These are phyloP conservation scores for Sicyos baderoa DNA, from an alignment of 306 rosid genomes.

Conservation along the genomic window DNA sequence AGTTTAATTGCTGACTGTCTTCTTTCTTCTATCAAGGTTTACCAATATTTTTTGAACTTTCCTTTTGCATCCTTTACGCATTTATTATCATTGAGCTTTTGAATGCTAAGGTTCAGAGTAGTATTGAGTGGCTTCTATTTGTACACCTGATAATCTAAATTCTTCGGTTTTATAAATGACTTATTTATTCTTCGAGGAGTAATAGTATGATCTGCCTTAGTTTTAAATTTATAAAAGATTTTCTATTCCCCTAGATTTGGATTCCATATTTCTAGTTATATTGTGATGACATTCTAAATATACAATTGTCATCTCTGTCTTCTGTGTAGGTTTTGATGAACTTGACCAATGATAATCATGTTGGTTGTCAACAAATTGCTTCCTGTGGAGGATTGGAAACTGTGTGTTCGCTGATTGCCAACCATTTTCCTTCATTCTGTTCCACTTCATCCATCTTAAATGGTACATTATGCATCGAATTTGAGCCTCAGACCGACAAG, in stretches of 20 bases:
- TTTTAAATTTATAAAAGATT: constrained; percentile 2
- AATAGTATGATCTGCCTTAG: not conserved
- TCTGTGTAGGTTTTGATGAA: constrained; percentile 81
- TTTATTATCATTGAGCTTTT: not conserved
- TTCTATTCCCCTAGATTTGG: not conserved
- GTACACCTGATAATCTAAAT: not conserved
- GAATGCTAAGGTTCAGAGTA: not conserved
- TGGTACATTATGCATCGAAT: constrained; percentile 25
- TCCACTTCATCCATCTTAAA: constrained; percentile 32
- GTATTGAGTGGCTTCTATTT: not conserved
- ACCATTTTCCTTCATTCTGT: constrained; percentile 77
- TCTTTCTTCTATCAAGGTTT: constrained; percentile 72
- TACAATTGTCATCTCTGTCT: not conserved
- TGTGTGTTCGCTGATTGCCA: constrained; percentile 76
- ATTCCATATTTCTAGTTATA: not conserved
- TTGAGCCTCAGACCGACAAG: constrained; percentile 38
- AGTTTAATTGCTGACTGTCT: constrained; percentile 73
- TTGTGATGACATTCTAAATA: not conserved
- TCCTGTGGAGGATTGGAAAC: constrained; percentile 77
- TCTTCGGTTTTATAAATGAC: not conserved
- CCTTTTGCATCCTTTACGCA: not conserved
- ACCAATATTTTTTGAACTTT: constrained; percentile 2
- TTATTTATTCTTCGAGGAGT: not conserved
- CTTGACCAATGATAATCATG: constrained; percentile 86
- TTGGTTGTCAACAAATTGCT: constrained; percentile 90